Base-by-base conservation (phyloP, 495 filamentous ascomycete genomes). In the Aspergillus cristatus region DNA sequence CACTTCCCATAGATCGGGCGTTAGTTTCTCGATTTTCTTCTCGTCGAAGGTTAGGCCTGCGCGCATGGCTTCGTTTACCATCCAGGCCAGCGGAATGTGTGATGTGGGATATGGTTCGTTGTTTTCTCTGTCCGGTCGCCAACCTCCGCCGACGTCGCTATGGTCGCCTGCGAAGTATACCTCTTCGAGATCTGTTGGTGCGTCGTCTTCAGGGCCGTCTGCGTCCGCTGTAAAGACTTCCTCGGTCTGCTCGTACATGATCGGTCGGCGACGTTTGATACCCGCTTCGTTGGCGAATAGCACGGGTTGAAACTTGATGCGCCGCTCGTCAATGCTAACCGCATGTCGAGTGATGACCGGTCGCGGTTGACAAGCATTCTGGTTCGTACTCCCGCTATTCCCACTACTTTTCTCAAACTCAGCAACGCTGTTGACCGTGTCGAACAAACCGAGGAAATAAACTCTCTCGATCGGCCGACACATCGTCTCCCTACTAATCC, bases 91-190 rank as follows among this genome's bases (percentile, higher is more conserved):
- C 2, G 85, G 82, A 8, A 78, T n/a, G n/a, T n/a, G n/a, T n/a
- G n/a, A n/a, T n/a, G n/a, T n/a, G 20, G 20, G 20, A 24, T 70
- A 47, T 91, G 82, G 40, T 76, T 82, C 1, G 83, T 60, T 2
- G 78, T 72, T 44, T 75, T 70, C 1, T 65, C 69, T 0, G 60
- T 65, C 46, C 6, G 78, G 55, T 34, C 78, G 73, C 86, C 85
- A 90, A 0, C 85, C 85, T n/a, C 86, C 86, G 1, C 86, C 86
- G 15, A 90, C 73, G 46, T 90, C 85, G 7, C 71, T 83, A 45
- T 90, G 85, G 20, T 78, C 76, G 10, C 84, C 84, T 0, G 81
- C 64, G 46, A 89, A 90, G 78, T 82, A 90, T 4, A 87, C 71
- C 41, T 76, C 76, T 26, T 71, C 56, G 3, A 70, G 58, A 18